Conservation (phyloP, 208 protist species). For the Wallacemonas rigidus region DNA sequence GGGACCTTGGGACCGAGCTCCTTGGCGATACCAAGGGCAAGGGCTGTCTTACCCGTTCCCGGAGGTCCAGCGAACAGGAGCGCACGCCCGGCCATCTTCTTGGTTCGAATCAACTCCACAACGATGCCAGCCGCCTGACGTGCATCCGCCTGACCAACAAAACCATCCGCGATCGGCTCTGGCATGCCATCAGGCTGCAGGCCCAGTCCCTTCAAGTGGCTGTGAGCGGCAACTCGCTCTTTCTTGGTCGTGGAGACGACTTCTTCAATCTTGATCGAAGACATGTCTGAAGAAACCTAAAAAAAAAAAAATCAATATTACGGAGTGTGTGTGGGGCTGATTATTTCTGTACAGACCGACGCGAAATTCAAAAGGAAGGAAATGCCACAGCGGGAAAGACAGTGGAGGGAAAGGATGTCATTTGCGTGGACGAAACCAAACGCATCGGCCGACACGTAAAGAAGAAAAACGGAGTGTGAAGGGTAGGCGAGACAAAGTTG, state of each 20-base stretch:
- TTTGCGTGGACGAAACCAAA: too few species aligned
- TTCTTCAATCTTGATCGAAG: constrained; percentile 95
- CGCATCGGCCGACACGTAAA: too few species aligned
- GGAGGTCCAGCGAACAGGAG: constrained; percentile 99
- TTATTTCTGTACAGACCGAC: neutral
- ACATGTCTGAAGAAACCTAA: constrained; percentile 47
- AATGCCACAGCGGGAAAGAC: too few species aligned
- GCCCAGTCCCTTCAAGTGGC: constrained; percentile 99
- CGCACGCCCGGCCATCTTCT: constrained; percentile 99
- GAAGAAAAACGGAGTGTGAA: too few species aligned
- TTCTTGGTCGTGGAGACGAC: constrained; percentile 96
- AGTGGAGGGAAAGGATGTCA: too few species aligned
- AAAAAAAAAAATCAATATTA: constrained; percentile 1
- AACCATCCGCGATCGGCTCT: constrained; percentile 82
- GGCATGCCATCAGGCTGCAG: constrained; percentile 94
- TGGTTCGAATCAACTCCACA: constrained; percentile 98
- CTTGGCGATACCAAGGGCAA: constrained; percentile 98
- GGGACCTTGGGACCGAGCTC: constrained; percentile 99
- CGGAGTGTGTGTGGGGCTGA: neutral
- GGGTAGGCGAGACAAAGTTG: too few species aligned
- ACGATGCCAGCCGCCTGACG: constrained; percentile 98
- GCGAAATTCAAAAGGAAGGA: too few species aligned
- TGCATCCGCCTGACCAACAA: constrained; percentile 98
- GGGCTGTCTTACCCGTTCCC: constrained; percentile 98
- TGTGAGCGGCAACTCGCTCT: constrained; percentile 98